Percentiles rank a stretch among this genome's conserved stretches.
phyloP scores from a whole-genome alignment of 768 basidiomycete genomes.

The Polyporus arcularius region DNA sequence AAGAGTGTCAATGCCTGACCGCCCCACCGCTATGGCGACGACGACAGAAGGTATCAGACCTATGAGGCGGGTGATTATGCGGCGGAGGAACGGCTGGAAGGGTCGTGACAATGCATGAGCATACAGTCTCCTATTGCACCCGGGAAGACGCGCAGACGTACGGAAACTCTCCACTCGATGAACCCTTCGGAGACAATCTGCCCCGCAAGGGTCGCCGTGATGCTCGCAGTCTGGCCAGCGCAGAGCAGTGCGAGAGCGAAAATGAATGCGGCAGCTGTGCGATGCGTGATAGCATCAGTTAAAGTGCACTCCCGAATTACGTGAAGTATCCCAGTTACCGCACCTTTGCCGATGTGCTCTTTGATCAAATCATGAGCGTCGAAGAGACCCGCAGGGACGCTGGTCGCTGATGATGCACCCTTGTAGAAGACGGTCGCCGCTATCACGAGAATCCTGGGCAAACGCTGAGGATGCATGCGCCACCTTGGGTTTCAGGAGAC shows the following conservation, averaged over 20 bases:
- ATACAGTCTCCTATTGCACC: constrained; percentile 13
- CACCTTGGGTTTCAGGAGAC: neutral
- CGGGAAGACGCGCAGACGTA: constrained; percentile 33
- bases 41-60: constrained; percentile 82
- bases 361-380: constrained; percentile 79
- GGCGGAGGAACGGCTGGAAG: constrained; percentile 66
- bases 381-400: constrained; percentile 69
- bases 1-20: constrained; percentile 67
- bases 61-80: constrained; percentile 77
- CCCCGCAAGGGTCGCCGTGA: constrained; percentile 87
- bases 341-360: constrained; percentile 64
- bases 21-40: constrained; percentile 77
- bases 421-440: constrained; percentile 76
- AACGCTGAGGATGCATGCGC: neutral
- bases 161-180: constrained; percentile 82
- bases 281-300: constrained; percentile 2
- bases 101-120: neutral
- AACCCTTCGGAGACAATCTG: constrained; percentile 92
- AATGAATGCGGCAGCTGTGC: constrained; percentile 72
- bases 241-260: constrained; percentile 89
- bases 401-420: constrained; percentile 37
- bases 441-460: constrained; percentile 72
- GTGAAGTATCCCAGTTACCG: constrained; percentile 23
- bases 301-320: constrained; percentile 7
- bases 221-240: constrained; percentile 84